Percentiles rank a stretch among this genome's conserved stretches.
Conservation (phyloP, 169 alveolate species). For the Nephromyces sp. region DNA sequence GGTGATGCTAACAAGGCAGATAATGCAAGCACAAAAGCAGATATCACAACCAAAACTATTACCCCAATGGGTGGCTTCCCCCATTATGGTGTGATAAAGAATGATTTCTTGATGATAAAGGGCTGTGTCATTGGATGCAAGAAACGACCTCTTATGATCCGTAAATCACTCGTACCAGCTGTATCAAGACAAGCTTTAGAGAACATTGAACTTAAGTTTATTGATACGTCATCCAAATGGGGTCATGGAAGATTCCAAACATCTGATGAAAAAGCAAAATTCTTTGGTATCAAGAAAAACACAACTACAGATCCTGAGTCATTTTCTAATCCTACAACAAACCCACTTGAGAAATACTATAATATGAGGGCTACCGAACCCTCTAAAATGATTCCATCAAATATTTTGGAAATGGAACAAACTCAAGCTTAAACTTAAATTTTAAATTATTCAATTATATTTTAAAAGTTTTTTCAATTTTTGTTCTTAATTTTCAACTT, state of each 20-base stretch:
- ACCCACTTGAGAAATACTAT: too few species aligned
- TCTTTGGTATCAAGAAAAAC: constrained; percentile 80
- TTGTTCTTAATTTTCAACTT: too few species aligned
- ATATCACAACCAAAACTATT: constrained; percentile 92
- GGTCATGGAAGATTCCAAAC: constrained; percentile 99
- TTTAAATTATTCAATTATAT: too few species aligned
- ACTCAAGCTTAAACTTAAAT: too few species aligned
- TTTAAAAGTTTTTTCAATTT: too few species aligned
- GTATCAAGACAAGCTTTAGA: constrained; percentile 85
- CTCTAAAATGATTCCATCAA: too few species aligned
- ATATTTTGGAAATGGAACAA: too few species aligned
- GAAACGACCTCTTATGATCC: constrained; percentile 90
- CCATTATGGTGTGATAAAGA: constrained; percentile 94
- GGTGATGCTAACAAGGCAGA: constrained; percentile 75
- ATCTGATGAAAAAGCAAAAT: constrained; percentile 92
- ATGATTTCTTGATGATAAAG: constrained; percentile 96
- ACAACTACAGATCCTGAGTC: background rate
- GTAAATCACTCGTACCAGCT: constrained; percentile 92
- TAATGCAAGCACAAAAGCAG: constrained; percentile 94
- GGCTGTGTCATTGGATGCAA: constrained; percentile 97
- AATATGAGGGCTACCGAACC: too few species aligned
- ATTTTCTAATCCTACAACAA: too few species aligned
- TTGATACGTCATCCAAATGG: constrained; percentile 97
- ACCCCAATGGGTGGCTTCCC: constrained; percentile 99
- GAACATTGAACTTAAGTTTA: constrained; percentile 89